These are phyloP conservation scores for Sporisorium iseilematis-ciliati DNA, from an alignment of 1,284 basidiomycete species.

Conservation along the genomic window DNA sequence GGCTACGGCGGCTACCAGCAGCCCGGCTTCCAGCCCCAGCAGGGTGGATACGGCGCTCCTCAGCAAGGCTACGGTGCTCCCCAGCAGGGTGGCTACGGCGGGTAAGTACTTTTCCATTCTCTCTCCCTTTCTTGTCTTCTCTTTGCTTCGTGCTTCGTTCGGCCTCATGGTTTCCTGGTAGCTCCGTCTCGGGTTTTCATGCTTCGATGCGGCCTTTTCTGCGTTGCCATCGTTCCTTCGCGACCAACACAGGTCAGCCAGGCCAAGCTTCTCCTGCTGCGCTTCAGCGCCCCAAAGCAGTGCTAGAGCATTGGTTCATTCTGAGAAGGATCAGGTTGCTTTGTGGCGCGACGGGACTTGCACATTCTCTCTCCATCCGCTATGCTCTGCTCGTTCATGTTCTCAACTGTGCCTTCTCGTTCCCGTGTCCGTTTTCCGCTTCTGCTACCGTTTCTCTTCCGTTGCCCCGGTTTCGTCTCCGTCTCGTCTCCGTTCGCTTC, in stretches of 20 bases:
- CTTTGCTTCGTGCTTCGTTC: not conserved
- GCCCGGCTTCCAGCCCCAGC: constrained; percentile 55
- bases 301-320: not conserved
- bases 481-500: constrained; percentile 2
- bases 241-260: not conserved
- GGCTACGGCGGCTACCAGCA: constrained; percentile 61
- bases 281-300: not conserved
- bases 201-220: constrained; percentile 1
- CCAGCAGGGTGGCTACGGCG: constrained; percentile 59
- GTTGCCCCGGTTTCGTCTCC: constrained; percentile 7
- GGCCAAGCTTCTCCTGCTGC: not conserved
- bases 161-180: constrained; percentile 10
- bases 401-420: constrained; percentile 30
- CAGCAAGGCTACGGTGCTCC: constrained; percentile 53
- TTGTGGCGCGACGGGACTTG: not conserved
- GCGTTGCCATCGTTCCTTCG: not conserved
- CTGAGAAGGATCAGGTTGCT: not conserved
- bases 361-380: too few species aligned
- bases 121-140: constrained; percentile 3
- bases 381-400: constrained; percentile 15
- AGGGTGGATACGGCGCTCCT: constrained; percentile 55
- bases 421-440: constrained; percentile 9
- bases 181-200: constrained; percentile 9
- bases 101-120: constrained; percentile 29
- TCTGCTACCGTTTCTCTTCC: not conserved